Conservation (phyloP, 306 rosid species). For the Acacia confusa region DNA sequence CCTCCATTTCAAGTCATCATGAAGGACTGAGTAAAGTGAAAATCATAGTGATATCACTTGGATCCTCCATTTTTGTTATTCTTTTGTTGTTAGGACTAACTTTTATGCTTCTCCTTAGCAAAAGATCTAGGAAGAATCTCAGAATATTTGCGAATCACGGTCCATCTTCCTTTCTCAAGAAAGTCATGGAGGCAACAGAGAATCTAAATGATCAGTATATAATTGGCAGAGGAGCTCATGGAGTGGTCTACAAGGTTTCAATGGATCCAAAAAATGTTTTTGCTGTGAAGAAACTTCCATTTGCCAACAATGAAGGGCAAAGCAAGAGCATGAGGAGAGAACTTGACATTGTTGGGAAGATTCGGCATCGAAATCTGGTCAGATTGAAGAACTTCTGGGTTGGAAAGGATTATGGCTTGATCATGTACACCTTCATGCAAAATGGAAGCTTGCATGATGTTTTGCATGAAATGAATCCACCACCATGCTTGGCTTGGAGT, state of each 20-base stretch:
- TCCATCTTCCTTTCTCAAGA: slow-evolving; percentile 36
- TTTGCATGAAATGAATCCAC: slow-evolving; percentile 46
- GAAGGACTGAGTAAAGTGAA: slow-evolving; percentile 34
- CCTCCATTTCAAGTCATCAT: slow-evolving; percentile 23
- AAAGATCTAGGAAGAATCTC: slow-evolving; percentile 27
- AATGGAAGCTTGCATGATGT: slow-evolving; percentile 69
- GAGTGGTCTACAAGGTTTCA: slow-evolving; percentile 54
- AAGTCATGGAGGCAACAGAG: slow-evolving; percentile 47
- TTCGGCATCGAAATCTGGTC: slow-evolving; percentile 55
- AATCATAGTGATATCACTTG: slow-evolving; percentile 46
- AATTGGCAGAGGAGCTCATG: slow-evolving; percentile 66
- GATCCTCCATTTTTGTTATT: slow-evolving; percentile 31
- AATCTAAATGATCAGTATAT: slow-evolving; percentile 43
- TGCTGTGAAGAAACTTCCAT: slow-evolving; percentile 60
- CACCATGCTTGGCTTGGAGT: slow-evolving; percentile 43
- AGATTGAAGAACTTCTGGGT: slow-evolving; percentile 50
- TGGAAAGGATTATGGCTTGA: slow-evolving; percentile 42
- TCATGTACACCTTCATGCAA: slow-evolving; percentile 48
- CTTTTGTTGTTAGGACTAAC: slow-evolving; percentile 34
- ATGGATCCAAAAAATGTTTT: slow-evolving; percentile 32
- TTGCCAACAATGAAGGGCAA: slow-evolving; percentile 33
- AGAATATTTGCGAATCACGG: slow-evolving; percentile 24
- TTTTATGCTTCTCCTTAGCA: slow-evolving; percentile 16
- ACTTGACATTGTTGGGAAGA: slow-evolving; percentile 40
- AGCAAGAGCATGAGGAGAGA: slow-evolving; percentile 49